Conservation (phyloP, 202 grass and related monocot genomes). For the Panicum hallii region DNA sequence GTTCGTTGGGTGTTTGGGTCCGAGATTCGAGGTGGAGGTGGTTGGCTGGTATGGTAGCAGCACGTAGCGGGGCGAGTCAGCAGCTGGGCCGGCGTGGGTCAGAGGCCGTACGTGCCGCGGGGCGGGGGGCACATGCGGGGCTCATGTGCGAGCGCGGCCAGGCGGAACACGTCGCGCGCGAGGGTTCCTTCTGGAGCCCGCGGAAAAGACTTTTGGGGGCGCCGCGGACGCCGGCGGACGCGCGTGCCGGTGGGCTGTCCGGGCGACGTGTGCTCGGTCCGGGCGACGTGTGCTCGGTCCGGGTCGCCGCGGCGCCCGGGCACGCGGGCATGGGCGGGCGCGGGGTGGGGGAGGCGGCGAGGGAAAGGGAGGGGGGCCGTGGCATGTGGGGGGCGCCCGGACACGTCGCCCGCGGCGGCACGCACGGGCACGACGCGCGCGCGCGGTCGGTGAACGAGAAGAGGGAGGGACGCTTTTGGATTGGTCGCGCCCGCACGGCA, state of each 20-base stretch:
- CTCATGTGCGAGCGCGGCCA: conserved; percentile 24
- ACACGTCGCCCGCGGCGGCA: neutral
- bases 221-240: too few relatives aligned
- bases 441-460: neutral
- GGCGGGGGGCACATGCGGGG: conserved; percentile 6
- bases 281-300: neutral
- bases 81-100: neutral
- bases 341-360: neutral
- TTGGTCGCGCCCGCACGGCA: neutral
- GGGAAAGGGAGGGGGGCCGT: neutral
- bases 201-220: too few relatives aligned
- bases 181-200: neutral
- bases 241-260: too few relatives aligned
- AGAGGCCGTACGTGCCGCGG: neutral
- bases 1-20: neutral
- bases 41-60: neutral
- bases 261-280: neutral
- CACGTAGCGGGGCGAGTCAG: conserved; percentile 31
- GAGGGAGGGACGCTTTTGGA: neutral
- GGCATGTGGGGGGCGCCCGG: conserved; percentile 2
- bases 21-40: neutral
- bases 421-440: neutral
- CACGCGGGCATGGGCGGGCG: neutral
- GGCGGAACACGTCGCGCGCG: conserved; percentile 34
- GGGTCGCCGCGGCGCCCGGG: neutral